Base-by-base conservation (phyloP, 768 basidiomycete species). In the Psilocybe cubensis region DNA sequence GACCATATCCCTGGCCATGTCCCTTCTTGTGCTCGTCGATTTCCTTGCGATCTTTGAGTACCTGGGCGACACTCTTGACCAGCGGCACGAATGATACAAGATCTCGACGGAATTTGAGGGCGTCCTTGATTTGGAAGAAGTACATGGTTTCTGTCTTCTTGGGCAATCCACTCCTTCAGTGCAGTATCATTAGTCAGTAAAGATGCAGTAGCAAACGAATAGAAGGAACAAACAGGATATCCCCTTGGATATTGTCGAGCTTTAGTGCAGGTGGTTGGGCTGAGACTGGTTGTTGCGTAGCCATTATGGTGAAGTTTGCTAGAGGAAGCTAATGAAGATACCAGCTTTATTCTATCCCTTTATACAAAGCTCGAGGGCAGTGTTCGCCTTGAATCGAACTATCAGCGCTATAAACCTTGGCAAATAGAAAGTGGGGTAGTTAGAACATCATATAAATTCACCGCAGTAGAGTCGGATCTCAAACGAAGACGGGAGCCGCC, bases 111-210 rank as follows among this genome's bases (percentile, higher is more conserved):
- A 86, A 86, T 21, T 63, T 63, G 4, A 62, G 60, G 46, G 68
- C 71, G 60, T 86, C 59, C 41, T 69, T 67, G 63, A 86, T 79
- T 47, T 76, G 66, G 76, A 84, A 84, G 70, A 85, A 81, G 57
- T 76, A 71, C 62, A 78, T 83, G 4, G 71, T 68, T 58, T 85
- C 76, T 4, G 73, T 75, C 69, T 79, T 81, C 78, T 86, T 86
- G 10, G 78, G 80, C 40, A 85, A 75, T 8, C 84, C 84, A 27
- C 74, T 73, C 62, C 83, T 84, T 54, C 21, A 41, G 52, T 48
- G 28, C 20, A 38, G 28, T 17, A 48, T 44, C 8, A 48, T 18
- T 38, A 6, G 51, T 21, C 33, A n/a, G 14, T n/a, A 24, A 27
- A 31, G 7, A 40, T 14, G 35, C 41, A 18, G 43, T 41, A 25